Evolutionary conservation across 768 basidiomycete species (phyloP).

Genomic region (Tremella mesenterica): DNA sequence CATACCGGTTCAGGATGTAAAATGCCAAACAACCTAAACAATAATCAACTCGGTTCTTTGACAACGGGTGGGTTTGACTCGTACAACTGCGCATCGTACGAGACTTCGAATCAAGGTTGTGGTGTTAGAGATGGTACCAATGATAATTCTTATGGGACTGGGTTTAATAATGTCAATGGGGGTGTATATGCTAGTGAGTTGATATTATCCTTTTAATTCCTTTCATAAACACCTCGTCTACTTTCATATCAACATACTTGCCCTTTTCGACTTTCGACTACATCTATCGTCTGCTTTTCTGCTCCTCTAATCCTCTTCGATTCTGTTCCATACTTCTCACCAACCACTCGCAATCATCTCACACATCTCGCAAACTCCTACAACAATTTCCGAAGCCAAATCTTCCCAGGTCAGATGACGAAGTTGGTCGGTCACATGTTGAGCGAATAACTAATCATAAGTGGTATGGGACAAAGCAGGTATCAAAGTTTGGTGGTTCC

Average conservation of each 20-base stretch:
- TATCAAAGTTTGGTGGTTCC: slow-evolving; percentile 74
- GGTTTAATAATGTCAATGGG: slow-evolving; percentile 74
- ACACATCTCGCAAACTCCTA: too few relatives aligned
- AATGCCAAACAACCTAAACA: slow-evolving; percentile 26
- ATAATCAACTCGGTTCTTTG: slow-evolving; percentile 20
- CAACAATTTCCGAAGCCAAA: too few relatives aligned
- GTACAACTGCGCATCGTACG: slow-evolving; percentile 39
- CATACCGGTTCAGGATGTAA: slow-evolving; percentile 48
- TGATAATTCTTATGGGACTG: slow-evolving; percentile 65
- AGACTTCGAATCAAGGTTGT: slow-evolving; percentile 50
- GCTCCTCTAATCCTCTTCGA: not conserved
- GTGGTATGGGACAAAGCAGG: slow-evolving; percentile 71
- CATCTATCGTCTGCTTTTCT: not conserved
- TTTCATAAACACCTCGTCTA: not conserved
- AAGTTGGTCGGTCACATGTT: not conserved
- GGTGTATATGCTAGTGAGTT: slow-evolving; percentile 82
- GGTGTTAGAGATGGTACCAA: slow-evolving; percentile 57
- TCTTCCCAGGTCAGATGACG: not conserved
- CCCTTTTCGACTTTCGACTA: too few relatives aligned
- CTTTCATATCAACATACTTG: not conserved
- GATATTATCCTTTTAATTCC: not conserved
- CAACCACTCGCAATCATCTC: too few relatives aligned
- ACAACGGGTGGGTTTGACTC: slow-evolving; percentile 42
- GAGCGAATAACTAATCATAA: slow-evolving; percentile 29
- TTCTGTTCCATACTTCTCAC: not conserved